Evolutionary conservation across 495 filamentous ascomycete genomes (phyloP), one percentile per base, ranked within the genome.

Genomic region (Penicillium goetzii): DNA sequence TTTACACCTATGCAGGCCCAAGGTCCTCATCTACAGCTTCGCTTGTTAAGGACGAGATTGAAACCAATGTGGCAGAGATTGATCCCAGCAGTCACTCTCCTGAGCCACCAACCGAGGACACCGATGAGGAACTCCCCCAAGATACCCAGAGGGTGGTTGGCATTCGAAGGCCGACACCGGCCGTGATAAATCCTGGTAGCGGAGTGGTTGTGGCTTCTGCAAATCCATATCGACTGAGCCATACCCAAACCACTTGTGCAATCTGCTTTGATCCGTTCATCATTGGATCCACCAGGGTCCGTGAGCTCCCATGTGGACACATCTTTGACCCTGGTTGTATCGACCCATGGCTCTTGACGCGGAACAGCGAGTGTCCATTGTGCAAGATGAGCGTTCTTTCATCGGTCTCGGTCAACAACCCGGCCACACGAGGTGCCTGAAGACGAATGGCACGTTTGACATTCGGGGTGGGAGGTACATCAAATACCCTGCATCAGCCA

Each of bases 271-370:
- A 95, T 21, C 85, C 91, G 61, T 98, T 90, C 71, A 81, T 86
- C 26, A 84, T 88, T 19, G 81, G 83, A 10, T 69, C 72, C 17
- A 89, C 92, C 0, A 83, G 83, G 25, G 90, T 97, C 61, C 89
- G 92, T 40, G 91, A 96, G 73, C 80, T 97, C 4, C 88, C 90
- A 0, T 98, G 94, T 65, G 85, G 89, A 0, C 94, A 98, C 71
- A 93, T 97, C 59, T 98, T 92, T 76, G 92, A 98, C 59, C 87
- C 91, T 3, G 88, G 87, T 45, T 98, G 94, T 72, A 91, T 98
- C 66, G 92, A 97, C 70, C 79, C 84, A 12, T 93, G 92, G 65
- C 79, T 97, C 45, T 77, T 79, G 52, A 77, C 84, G 41, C 85
- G 84, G 67, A 92, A 88, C 71, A 90, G 88, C 43, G 81, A 96